Percentiles rank a stretch among this genome's conserved stretches.
Evolutionary conservation across 2,329 filamentous ascomycete genomes (phyloP).

Genomic region (Alternaria rosae): DNA sequence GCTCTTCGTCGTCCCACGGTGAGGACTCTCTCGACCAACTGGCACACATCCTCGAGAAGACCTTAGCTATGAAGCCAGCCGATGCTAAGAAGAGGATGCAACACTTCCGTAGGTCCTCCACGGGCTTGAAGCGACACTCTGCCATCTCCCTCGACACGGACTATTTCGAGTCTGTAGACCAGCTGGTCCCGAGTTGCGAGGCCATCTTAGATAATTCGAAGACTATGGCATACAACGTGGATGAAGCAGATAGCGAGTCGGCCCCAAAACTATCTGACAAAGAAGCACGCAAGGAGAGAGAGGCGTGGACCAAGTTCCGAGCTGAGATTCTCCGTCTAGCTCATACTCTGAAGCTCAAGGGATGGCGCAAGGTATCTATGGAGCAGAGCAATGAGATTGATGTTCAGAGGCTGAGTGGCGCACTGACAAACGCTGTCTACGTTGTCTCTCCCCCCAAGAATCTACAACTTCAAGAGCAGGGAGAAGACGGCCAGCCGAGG

Average conservation of each 20-base stretch:
- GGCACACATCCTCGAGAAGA: constrained; percentile 79
- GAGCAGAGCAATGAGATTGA: constrained; percentile 72
- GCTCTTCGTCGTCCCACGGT: constrained; percentile 69
- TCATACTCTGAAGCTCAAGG: constrained; percentile 88
- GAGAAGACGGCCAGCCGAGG: constrained; percentile 43
- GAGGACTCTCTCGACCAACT: constrained; percentile 79
- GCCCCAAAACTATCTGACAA: constrained; percentile 54
- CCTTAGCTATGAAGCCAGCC: constrained; percentile 56
- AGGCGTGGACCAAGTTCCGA: constrained; percentile 87
- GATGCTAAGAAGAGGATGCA: constrained; percentile 43
- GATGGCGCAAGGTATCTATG: constrained; percentile 84
- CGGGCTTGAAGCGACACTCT: constrained; percentile 53
- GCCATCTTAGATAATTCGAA: constrained; percentile 88
- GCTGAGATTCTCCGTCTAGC: constrained; percentile 87
- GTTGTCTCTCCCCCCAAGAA: constrained; percentile 83
- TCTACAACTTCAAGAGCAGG: constrained; percentile 54
- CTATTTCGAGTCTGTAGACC: constrained; percentile 76
- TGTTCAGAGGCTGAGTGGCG: constrained; percentile 83
- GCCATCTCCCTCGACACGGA: constrained; percentile 83
- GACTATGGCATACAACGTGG: constrained; percentile 78
- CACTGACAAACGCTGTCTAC: constrained; percentile 95
- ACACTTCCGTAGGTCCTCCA: constrained; percentile 39
- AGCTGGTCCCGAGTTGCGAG: constrained; percentile 84
- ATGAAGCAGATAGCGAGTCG: constrained; percentile 58
- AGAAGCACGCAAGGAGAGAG: constrained; percentile 68